A percentile compares a stretch with the other conserved stretches of the same genome.
Conservation (phyloP, 805 yeast species). For the Komagataella mondaviorum region DNA sequence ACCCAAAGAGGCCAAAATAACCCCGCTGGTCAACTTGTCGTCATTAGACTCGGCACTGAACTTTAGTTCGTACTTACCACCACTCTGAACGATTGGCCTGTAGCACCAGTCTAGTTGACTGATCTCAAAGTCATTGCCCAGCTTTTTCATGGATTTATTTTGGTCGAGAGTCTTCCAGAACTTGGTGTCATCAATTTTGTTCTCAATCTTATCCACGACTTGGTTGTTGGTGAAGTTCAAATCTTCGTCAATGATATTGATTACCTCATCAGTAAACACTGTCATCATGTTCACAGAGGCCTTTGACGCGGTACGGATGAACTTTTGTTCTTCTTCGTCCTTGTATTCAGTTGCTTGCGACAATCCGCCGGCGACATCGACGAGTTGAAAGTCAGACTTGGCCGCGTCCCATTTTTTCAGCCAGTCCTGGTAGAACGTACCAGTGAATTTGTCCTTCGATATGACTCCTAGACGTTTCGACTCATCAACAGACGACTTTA, state of each 20-base stretch:
- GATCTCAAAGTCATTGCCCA: constrained; percentile 61
- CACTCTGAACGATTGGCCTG: constrained; percentile 83
- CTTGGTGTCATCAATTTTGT: constrained; percentile 66
- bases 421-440: constrained; percentile 84
- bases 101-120: constrained; percentile 85
- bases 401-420: constrained; percentile 23
- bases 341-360: constrained; percentile 57
- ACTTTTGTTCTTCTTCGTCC: constrained; percentile 64
- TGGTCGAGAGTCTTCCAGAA: constrained; percentile 41
- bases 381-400: constrained; percentile 24
- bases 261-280: constrained; percentile 77
- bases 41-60: constrained; percentile 72
- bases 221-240: constrained; percentile 57
- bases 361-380: constrained; percentile 40
- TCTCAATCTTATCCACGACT: constrained; percentile 65
- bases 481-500: constrained; percentile 26
- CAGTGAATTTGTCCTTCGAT: constrained; percentile 64
- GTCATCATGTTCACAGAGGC: constrained; percentile 72
- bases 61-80: constrained; percentile 70
- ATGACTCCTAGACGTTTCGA: constrained; percentile 17
- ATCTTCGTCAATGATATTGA: constrained; percentile 78
- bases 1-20: constrained; percentile 74
- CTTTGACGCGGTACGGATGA: constrained; percentile 57
- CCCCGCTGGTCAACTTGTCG: constrained; percentile 57
- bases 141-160: constrained; percentile 32